Base-by-base conservation (phyloP, 306 rosid species). In the Citrullus amarus region DNA sequence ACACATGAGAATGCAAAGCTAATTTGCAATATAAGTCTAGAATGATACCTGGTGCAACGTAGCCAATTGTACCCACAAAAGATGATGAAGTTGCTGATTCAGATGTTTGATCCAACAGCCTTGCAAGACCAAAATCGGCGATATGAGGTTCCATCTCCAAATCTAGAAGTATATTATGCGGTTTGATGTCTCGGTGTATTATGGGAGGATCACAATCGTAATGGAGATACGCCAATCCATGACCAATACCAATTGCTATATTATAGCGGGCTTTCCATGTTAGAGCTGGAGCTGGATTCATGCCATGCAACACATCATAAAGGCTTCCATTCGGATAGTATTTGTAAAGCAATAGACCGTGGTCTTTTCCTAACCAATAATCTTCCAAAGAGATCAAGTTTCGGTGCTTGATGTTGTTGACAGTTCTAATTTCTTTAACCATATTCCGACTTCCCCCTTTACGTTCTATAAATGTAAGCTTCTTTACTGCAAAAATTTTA, bases 281-380 rank as follows among this genome's bases (percentile, higher is more conserved):
- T 38, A 94, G 85, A 51, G 80, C 60, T 14, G 55, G 81, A 41
- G 70, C 79, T n/a, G 93, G 93, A 46, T 44, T 77, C 57, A 79
- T 86, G 85, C 83, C 91, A 62, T 90, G 94, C 80, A 92, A 81
- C 9, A 83, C 88, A 81, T 94, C 96, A 71, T 91, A 86, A 56
- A 93, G 97, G 85, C 98, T 91, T 53, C 98, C 98, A 82, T 93
- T 91, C 79, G 83, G 83, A 97, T 91, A 86, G 89, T 86, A 90
- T 41, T 18, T 71, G n/a, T 93, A 93, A 86, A 90, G 80, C 83
- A 93, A 86, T 22, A 93, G 80, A 76, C 98, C 93, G 34, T 83
- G 83, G 65, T 90, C 90, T 36, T 88, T 84, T 59, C 82, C 69
- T 8, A 84, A 69, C 93, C 92, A 91, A 78, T 85, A 93, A 59